phyloP scores from a whole-genome alignment of 176 grass and related monocot species.

The Poa pratensis region DNA sequence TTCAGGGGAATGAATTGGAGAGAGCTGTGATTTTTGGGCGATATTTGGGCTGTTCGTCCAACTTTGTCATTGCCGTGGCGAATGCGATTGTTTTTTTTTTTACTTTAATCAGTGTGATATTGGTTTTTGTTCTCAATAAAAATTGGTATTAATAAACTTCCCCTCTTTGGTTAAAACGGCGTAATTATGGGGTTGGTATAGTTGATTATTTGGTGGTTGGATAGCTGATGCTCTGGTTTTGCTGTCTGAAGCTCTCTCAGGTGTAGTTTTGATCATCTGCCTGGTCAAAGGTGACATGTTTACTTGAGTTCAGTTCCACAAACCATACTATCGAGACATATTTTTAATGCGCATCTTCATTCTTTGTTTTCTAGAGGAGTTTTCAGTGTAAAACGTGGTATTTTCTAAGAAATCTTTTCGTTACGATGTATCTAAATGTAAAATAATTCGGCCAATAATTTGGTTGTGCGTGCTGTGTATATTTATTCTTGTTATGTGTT shows the following conservation, averaged over 20 bases:
- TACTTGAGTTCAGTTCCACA: neutral
- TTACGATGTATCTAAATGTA: too few species aligned
- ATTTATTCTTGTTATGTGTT: neutral
- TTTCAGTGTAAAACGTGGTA: neutral
- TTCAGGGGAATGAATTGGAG: neutral
- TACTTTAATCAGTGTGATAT: slow-evolving; percentile 10
- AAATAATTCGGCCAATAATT: too few species aligned
- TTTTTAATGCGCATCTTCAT: neutral
- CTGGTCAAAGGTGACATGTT: neutral
- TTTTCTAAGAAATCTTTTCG: neutral
- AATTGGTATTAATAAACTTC: neutral
- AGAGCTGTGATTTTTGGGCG: neutral
- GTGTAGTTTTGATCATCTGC: neutral
- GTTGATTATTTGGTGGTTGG: slow-evolving; percentile 16
- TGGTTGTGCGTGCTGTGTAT: neutral
- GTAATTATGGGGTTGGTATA: neutral
- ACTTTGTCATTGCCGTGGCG: slow-evolving; percentile 11
- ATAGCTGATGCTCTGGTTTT: slow-evolving; percentile 26
- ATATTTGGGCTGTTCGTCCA: neutral
- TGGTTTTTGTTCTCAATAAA: neutral
- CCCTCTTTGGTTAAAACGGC: neutral
- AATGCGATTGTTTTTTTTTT: neutral
- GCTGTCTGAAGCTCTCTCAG: neutral
- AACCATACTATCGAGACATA: neutral
- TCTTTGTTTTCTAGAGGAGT: neutral